Conservation (phyloP, 805 yeast species). For the Lachancea sp. region DNA sequence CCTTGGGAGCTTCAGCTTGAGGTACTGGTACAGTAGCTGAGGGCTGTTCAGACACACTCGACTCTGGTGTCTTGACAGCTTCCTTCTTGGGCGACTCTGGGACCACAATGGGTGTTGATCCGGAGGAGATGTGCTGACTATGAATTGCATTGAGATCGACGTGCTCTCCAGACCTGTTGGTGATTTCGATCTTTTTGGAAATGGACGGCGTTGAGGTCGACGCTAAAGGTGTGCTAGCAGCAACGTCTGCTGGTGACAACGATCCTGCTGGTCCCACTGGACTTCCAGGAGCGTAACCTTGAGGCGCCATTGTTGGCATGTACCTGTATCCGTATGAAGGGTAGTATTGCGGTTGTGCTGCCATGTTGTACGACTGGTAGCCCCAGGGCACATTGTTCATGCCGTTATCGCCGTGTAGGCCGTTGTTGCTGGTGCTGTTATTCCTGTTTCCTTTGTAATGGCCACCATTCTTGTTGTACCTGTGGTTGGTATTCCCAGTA, state of each 20-base stretch:
- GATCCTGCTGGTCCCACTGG: conserved; percentile 5
- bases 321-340: conserved; percentile 9
- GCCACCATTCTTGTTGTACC: conserved; percentile 4
- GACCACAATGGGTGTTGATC: background rate
- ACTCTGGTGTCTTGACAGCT: conserved; percentile 1
- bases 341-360: conserved; percentile 8
- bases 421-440: background rate
- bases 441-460: conserved; percentile 3
- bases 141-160: conserved; percentile 26
- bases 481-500: background rate
- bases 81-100: conserved; percentile 5
- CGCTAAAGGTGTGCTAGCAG: conserved; percentile 4
- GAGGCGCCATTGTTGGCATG: conserved; percentile 8
- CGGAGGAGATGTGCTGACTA: conserved; percentile 12
- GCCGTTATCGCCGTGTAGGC: conserved; percentile 2
- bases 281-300: conserved; percentile 3
- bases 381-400: conserved; percentile 23
- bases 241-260: conserved; percentile 3
- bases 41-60: conserved; percentile 6
- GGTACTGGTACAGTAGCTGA: conserved; percentile 14
- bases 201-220: conserved; percentile 11
- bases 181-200: conserved; percentile 27
- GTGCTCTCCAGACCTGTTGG: conserved; percentile 31
- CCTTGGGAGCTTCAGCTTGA: background rate
- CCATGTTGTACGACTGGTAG: conserved; percentile 23